phyloP scores from a whole-genome alignment of 805 yeast species.

The Nakazawaea siamensis region DNA sequence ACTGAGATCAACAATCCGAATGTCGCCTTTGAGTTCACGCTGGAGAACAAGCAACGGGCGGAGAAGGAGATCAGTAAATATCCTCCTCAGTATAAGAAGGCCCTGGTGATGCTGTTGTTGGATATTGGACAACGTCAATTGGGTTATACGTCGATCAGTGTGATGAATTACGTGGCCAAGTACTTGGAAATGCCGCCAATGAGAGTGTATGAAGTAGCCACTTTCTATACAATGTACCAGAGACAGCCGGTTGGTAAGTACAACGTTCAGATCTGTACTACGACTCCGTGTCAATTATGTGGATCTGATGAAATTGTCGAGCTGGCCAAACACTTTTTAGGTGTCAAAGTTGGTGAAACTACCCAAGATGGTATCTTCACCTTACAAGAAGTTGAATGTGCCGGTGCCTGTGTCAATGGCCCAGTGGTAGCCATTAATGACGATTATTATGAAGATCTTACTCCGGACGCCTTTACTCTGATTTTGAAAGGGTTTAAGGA shows the following conservation, averaged over 20 bases:
- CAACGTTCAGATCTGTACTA: constrained; percentile 80
- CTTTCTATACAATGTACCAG: constrained; percentile 87
- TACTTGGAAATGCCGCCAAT: constrained; percentile 83
- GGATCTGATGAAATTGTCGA: constrained; percentile 74
- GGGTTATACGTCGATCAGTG: constrained; percentile 80
- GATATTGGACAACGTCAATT: constrained; percentile 83
- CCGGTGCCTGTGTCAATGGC: constrained; percentile 88
- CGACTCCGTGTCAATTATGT: constrained; percentile 84
- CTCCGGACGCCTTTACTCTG: constrained; percentile 53
- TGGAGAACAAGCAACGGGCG: constrained; percentile 62
- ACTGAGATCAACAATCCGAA: constrained; percentile 57
- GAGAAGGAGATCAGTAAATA: constrained; percentile 67
- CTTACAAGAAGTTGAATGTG: constrained; percentile 81
- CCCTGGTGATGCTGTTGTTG: constrained; percentile 80
- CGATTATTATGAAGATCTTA: constrained; percentile 76
- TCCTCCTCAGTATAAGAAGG: constrained; percentile 81
- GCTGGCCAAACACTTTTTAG: constrained; percentile 52
- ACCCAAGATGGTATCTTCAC: constrained; percentile 71
- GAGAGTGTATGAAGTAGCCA: constrained; percentile 91
- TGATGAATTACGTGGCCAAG: constrained; percentile 86
- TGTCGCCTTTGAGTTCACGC: constrained; percentile 64
- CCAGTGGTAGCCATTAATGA: constrained; percentile 85
- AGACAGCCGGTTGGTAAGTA: constrained; percentile 81
- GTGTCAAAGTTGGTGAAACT: constrained; percentile 70
- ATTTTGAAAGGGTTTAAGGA: constrained; percentile 54